Conservation (phyloP, 2,329 filamentous ascomycete genomes). For the Calonectria multiphialidica region DNA sequence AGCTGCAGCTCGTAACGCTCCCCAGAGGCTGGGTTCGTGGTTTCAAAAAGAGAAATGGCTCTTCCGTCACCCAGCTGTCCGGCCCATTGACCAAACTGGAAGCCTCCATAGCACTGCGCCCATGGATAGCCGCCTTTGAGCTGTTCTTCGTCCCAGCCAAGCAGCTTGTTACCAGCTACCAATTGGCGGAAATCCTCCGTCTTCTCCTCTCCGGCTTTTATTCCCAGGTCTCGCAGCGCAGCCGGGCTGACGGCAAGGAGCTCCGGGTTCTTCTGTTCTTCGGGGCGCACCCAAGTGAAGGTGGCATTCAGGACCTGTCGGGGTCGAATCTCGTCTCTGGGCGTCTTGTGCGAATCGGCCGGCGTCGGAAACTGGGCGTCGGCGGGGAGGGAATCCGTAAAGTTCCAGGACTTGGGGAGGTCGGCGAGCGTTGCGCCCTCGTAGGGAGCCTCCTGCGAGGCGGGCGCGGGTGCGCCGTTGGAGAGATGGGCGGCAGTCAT, state of each 20-base stretch:
- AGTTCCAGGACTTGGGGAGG: slow-evolving; percentile 74
- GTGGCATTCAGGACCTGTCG: slow-evolving; percentile 87
- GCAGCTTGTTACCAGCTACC: slow-evolving; percentile 85
- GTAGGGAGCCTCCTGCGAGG: slow-evolving; percentile 16
- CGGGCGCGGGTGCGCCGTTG: slow-evolving; percentile 39
- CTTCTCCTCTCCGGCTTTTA: slow-evolving; percentile 75
- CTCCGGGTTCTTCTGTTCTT: slow-evolving; percentile 78
- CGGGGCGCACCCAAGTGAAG: slow-evolving; percentile 92
- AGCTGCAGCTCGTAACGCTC: slow-evolving; percentile 90
- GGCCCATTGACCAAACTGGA: slow-evolving; percentile 87
- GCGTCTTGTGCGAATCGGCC: slow-evolving; percentile 82
- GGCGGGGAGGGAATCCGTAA: slow-evolving; percentile 76
- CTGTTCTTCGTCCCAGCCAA: slow-evolving; percentile 79
- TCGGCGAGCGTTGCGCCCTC: slow-evolving; percentile 60
- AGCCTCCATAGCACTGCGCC: slow-evolving; percentile 97
- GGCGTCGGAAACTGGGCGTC: slow-evolving; percentile 87
- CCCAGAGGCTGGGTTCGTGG: slow-evolving; percentile 79
- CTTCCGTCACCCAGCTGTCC: slow-evolving; percentile 95
- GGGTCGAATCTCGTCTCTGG: slow-evolving; percentile 81
- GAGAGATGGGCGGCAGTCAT: slow-evolving; percentile 50
- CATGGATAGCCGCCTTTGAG: slow-evolving; percentile 87
- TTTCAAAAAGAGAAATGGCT: slow-evolving; percentile 94
- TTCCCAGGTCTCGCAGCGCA: slow-evolving; percentile 85
- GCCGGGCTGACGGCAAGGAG: slow-evolving; percentile 84
- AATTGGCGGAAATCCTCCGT: slow-evolving; percentile 81